Conservation (phyloP, 106 monocot genomes). For the Posidonia australis region DNA sequence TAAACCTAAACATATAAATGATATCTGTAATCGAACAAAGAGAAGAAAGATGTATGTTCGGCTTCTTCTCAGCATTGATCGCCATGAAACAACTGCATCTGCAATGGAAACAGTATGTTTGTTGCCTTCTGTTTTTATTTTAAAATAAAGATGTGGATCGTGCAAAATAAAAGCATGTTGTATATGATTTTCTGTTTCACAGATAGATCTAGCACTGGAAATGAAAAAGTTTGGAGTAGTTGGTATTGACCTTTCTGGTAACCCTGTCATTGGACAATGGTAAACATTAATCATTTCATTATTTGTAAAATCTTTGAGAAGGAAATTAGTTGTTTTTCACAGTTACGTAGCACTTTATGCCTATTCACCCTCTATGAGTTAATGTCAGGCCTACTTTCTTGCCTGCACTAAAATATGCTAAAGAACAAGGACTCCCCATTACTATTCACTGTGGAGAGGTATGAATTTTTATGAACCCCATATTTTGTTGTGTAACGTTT, state of each 20-base stretch:
- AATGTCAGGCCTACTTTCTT: slow-evolving; percentile 62
- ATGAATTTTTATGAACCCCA: not conserved
- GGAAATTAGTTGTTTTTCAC: not conserved
- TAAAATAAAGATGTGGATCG: not conserved
- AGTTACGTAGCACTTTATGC: not conserved
- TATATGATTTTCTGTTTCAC: not conserved
- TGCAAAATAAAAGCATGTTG: not conserved
- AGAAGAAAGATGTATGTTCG: slow-evolving; percentile 72
- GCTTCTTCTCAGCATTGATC: slow-evolving; percentile 86
- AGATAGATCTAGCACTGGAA: slow-evolving; percentile 80
- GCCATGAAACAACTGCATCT: slow-evolving; percentile 67
- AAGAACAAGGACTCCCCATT: slow-evolving; percentile 57
- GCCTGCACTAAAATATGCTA: slow-evolving; percentile 77
- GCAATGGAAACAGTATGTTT: slow-evolving; percentile 84
- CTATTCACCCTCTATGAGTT: not conserved
- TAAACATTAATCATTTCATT: slow-evolving; percentile 13
- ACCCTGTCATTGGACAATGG: slow-evolving; percentile 92
- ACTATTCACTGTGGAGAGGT: slow-evolving; percentile 96
- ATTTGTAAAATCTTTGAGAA: no score
- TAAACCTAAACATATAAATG: slow-evolving; percentile 9
- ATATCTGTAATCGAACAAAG: slow-evolving; percentile 9
- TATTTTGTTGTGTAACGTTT: not conserved
- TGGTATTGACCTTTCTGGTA: slow-evolving; percentile 94
- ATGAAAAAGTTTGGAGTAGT: slow-evolving; percentile 76
- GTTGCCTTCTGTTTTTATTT: not conserved